Base-by-base conservation (phyloP, 116 monocot species). In the Papilionanthe hybrid region DNA sequence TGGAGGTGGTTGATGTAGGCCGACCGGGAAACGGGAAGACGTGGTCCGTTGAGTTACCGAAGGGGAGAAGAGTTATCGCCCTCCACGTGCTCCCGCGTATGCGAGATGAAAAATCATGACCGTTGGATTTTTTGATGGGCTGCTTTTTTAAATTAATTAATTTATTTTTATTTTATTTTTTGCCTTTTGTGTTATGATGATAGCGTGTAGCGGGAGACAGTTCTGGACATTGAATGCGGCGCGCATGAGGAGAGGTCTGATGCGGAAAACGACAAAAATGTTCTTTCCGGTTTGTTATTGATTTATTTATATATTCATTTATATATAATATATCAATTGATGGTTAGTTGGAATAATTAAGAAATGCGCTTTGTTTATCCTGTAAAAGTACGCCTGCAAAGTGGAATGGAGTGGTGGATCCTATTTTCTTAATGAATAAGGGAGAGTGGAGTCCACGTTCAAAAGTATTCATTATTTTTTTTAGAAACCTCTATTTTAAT, bases 41-140 rank as follows among this genome's bases (percentile, higher is more conserved):
- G 42, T 89, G 89, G 91, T 72, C 37, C 47, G 88, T 91, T 65
- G 78, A 78, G 50, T 83, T 91, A 47, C 95, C 91, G 37, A 27
- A 37, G 30, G 93, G 93, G 23, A 77, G 82, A 78, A 55, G 58
- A 42, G 83, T 91, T 10, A 32, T 89, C 43, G 83, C 85, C 0
- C 63, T 92, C 12, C 92, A 92, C 80, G 82, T 95, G n/a, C 79
- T 95, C 2, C 95, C 92, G 0, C 25, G 93, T 81, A 78, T 89
- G 77, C 72, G 5, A 45, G 9, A 11, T 1, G n/a, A 45, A 23
- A 25, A 22, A 9, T 23, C 23, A 1, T 63, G 63, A 25, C 63
- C 63, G 63, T 63, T 12, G 17, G 63, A 63, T 63, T 22, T 58
- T 20, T 4, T 7, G 7, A 9, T 23, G 5, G 53, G 53, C 53